phyloP scores from a whole-genome alignment of 208 protist species.

The Entamoeba nuttalli region DNA sequence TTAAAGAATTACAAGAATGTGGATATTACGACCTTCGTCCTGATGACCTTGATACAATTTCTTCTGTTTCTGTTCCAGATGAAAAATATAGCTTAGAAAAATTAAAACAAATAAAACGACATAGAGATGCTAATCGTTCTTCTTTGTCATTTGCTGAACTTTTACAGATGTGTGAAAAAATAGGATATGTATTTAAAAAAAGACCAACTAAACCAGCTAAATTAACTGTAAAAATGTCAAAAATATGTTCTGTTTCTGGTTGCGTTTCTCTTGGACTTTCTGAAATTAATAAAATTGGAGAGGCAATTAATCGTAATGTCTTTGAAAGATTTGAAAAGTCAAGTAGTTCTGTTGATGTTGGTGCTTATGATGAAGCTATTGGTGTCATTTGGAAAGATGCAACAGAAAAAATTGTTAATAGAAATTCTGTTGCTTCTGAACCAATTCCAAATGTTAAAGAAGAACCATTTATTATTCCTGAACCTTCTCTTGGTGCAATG shows the following conservation, averaged over 20 bases:
- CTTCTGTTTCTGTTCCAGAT: not conserved
- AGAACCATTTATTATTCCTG: too few species aligned
- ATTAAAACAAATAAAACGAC: not conserved
- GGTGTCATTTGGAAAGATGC: not conserved
- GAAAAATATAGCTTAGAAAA: not conserved
- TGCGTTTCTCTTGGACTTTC: not conserved
- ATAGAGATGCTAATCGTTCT: not conserved
- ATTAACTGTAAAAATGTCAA: not conserved
- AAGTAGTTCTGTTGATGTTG: not conserved
- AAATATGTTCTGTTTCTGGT: not conserved
- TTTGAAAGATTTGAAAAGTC: not conserved
- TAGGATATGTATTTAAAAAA: not conserved
- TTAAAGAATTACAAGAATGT: not conserved
- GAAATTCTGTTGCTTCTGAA: not conserved
- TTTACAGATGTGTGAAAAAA: not conserved
- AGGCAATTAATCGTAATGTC: not conserved
- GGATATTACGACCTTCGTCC: not conserved
- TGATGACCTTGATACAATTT: not conserved
- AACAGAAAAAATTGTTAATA: not conserved
- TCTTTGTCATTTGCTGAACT: not conserved
- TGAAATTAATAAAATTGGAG: not conserved
- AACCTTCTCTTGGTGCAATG: too few species aligned
- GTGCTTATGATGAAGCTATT: not conserved
- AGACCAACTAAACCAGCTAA: not conserved
- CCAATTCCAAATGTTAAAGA: too few species aligned